Percentiles rank a stretch among this genome's conserved stretches.
Evolutionary conservation across 2,329 filamentous ascomycete genomes (phyloP).

Genomic region (Alternaria arbusti): DNA sequence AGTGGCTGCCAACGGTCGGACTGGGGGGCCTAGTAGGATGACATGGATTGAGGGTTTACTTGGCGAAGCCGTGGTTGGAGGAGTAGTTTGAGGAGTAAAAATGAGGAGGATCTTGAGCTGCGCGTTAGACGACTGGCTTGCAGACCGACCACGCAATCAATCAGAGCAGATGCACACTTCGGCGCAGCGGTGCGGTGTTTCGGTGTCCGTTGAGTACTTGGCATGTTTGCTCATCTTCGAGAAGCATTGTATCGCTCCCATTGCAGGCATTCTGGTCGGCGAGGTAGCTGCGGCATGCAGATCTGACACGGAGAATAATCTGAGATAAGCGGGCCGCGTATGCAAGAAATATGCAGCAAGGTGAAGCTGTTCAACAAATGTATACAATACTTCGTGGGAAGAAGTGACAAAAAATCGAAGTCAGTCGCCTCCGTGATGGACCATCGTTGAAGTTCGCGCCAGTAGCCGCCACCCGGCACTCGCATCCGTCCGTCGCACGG

Average conservation of each 20-base stretch:
- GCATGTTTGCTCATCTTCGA: slow-evolving; percentile 1
- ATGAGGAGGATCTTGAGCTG: not conserved
- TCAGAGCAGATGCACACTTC: not conserved
- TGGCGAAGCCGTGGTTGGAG: not conserved
- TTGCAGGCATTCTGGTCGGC: slow-evolving; percentile 8
- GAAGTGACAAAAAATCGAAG: not conserved
- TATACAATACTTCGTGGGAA: not conserved
- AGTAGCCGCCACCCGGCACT: not conserved
- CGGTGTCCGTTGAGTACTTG: not conserved
- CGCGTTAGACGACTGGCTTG: too few species aligned
- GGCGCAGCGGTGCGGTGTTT: not conserved
- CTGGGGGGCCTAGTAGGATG: not conserved
- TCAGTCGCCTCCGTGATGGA: not conserved
- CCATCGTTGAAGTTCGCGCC: not conserved
- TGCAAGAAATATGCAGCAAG: not conserved
- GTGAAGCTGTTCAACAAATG: not conserved
- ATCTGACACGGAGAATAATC: not conserved
- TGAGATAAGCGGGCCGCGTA: not conserved
- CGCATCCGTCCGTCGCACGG: not conserved
- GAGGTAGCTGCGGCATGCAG: slow-evolving; percentile 5
- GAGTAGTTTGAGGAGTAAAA: not conserved
- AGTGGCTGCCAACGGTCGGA: not conserved
- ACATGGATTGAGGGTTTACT: not conserved
- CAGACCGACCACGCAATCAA: not conserved
- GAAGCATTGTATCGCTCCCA: not conserved